Percentiles rank a stretch among this genome's conserved stretches.
Evolutionary conservation across 495 filamentous ascomycete genomes (phyloP).

Genomic region (Penicillium turbatum): DNA sequence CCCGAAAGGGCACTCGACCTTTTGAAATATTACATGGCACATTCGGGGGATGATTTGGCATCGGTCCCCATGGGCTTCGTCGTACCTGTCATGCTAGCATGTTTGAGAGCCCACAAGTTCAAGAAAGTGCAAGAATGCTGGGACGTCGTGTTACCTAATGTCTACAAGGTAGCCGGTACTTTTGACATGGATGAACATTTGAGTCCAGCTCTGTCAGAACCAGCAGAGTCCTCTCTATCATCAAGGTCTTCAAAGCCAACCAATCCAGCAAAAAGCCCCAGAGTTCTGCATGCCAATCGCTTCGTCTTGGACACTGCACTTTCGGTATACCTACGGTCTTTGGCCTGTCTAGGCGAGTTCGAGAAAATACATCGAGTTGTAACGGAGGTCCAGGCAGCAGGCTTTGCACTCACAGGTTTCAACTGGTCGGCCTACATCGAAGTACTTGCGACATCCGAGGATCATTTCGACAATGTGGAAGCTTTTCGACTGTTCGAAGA

Average conservation of each 20-base stretch:
- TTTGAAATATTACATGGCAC: slow-evolving; percentile 47
- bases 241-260: neutral
- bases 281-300: slow-evolving; percentile 50
- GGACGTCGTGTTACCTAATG: slow-evolving; percentile 51
- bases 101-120: slow-evolving; percentile 51
- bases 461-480: slow-evolving; percentile 27
- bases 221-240: neutral
- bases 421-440: slow-evolving; percentile 53
- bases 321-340: slow-evolving; percentile 55
- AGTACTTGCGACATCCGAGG: slow-evolving; percentile 42
- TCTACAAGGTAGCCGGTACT: slow-evolving; percentile 39
- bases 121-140: slow-evolving; percentile 61
- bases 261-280: neutral
- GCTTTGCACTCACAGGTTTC: slow-evolving; percentile 60
- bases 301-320: slow-evolving; percentile 56
- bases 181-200: slow-evolving; percentile 21
- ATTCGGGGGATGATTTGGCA: slow-evolving; percentile 18
- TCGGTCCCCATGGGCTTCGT: slow-evolving; percentile 54
- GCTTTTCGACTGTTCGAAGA: slow-evolving; percentile 69
- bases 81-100: slow-evolving; percentile 59
- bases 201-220: neutral
- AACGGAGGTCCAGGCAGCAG: slow-evolving; percentile 47
- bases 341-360: slow-evolving; percentile 44
- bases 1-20: slow-evolving; percentile 52
- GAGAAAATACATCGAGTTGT: slow-evolving; percentile 48